phyloP scores from a whole-genome alignment of 805 yeast genomes.

The Blastobotrys attinorum region DNA sequence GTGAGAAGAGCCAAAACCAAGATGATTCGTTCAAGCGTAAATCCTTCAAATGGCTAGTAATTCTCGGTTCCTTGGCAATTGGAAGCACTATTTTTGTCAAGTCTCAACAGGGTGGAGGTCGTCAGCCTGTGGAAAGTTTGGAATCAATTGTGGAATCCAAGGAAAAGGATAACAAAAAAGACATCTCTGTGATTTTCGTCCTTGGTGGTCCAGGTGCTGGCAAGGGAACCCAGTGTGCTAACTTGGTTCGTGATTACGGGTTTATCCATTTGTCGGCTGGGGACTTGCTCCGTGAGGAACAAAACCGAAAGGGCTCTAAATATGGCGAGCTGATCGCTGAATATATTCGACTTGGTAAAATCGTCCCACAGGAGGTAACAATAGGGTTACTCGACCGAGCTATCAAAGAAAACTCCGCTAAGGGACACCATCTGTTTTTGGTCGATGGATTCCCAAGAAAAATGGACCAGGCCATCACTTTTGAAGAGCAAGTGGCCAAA shows the following conservation, averaged over 20 bases:
- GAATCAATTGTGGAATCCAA: not conserved
- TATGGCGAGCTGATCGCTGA: slow-evolving; percentile 80
- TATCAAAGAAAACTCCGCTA: slow-evolving; percentile 44
- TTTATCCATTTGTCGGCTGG: slow-evolving; percentile 95
- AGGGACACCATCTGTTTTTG: slow-evolving; percentile 55
- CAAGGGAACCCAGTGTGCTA: slow-evolving; percentile 93
- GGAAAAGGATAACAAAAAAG: not conserved
- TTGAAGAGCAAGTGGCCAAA: slow-evolving; percentile 56
- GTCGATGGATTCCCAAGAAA: slow-evolving; percentile 97
- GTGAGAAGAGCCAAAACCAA: too few relatives aligned
- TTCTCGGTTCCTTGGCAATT: slow-evolving; percentile 4
- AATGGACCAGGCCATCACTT: slow-evolving; percentile 96
- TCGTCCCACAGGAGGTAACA: slow-evolving; percentile 92
- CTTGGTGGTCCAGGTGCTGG: slow-evolving; percentile 98
- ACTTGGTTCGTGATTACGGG: slow-evolving; percentile 67
- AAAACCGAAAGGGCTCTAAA: slow-evolving; percentile 69
- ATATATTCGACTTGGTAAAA: slow-evolving; percentile 77
- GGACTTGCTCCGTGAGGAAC: slow-evolving; percentile 89
- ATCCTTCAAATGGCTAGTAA: slow-evolving; percentile 5
- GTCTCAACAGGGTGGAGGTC: not conserved
- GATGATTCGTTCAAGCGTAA: slow-evolving; percentile 3
- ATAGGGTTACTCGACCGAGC: slow-evolving; percentile 76
- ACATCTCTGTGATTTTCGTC: slow-evolving; percentile 58
- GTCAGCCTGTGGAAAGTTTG: not conserved
- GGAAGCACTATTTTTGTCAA: slow-evolving; percentile 3